phyloP scores from a whole-genome alignment of 2,329 filamentous ascomycete genomes.

The Rhytidhysteron rufulum region DNA sequence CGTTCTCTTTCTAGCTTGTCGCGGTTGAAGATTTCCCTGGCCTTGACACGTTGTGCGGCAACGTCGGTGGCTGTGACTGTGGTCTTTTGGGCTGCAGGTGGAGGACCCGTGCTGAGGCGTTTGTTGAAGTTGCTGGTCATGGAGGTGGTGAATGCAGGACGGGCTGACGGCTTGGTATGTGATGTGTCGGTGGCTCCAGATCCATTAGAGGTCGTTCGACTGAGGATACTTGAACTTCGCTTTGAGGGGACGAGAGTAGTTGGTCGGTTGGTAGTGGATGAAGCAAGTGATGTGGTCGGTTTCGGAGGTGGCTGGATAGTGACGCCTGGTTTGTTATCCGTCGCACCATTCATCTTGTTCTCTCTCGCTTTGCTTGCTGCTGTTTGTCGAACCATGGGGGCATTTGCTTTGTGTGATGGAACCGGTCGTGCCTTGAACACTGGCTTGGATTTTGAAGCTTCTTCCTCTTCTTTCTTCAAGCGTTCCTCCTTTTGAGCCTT shows the following conservation, averaged over 20 bases:
- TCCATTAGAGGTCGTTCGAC: neutral
- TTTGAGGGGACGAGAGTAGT: slow-evolving; percentile 1
- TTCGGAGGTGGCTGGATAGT: slow-evolving; percentile 5
- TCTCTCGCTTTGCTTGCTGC: slow-evolving; percentile 44
- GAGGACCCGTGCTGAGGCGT: slow-evolving; percentile 18
- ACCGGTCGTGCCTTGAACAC: slow-evolving; percentile 47
- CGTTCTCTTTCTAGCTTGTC: slow-evolving; percentile 39
- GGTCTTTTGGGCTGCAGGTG: slow-evolving; percentile 14
- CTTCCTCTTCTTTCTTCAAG: slow-evolving; percentile 41
- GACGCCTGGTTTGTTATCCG: slow-evolving; percentile 8
- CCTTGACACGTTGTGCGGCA: slow-evolving; percentile 34
- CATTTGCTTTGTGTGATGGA: slow-evolving; percentile 30
- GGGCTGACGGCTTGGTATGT: neutral
- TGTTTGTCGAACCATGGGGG: slow-evolving; percentile 39
- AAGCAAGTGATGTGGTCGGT: slow-evolving; percentile 3
- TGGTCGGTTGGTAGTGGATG: neutral
- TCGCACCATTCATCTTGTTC: slow-evolving; percentile 23
- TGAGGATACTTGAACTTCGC: neutral
- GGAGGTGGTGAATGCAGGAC: slow-evolving; percentile 6
- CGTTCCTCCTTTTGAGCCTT: slow-evolving; percentile 50
- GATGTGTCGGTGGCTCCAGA: neutral
- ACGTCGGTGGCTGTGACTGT: slow-evolving; percentile 28
- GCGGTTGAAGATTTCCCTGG: slow-evolving; percentile 45
- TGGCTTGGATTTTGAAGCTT: slow-evolving; percentile 35
- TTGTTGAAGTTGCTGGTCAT: slow-evolving; percentile 9